These are phyloP conservation scores for Penicillium tannophilum DNA, from an alignment of 495 filamentous ascomycete species.

Conservation along the genomic window DNA sequence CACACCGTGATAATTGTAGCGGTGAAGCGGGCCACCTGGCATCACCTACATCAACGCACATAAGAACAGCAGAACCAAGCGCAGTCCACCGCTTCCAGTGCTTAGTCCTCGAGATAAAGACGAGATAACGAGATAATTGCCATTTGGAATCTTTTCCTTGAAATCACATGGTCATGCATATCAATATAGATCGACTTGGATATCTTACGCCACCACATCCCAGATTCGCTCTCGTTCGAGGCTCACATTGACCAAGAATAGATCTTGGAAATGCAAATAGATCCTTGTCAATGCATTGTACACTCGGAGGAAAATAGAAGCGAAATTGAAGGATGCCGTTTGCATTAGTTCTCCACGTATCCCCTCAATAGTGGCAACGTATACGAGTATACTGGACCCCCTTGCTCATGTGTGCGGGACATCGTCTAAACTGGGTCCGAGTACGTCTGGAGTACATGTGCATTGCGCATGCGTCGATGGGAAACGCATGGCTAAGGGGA, in stretches of 20 bases:
- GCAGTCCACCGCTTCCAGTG: not conserved
- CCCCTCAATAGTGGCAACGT: slow-evolving; percentile 1
- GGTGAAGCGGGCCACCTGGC: slow-evolving; percentile 22
- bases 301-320: not conserved
- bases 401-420: not conserved
- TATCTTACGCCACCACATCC: not conserved
- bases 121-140: not conserved
- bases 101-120: no score
- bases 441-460: not conserved
- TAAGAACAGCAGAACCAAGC: not conserved
- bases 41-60: not conserved
- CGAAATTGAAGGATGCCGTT: not conserved
- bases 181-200: no score
- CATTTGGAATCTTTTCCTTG: not conserved
- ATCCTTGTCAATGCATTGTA: not conserved
- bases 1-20: slow-evolving; percentile 18
- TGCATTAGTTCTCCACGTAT: not conserved
- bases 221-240: not conserved
- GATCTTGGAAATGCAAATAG: not conserved
- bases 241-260: not conserved
- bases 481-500: not conserved
- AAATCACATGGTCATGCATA: no score
- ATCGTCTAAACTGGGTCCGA: not conserved
- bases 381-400: not conserved
- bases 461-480: not conserved